These are phyloP conservation scores for Globisporangium takayamanum DNA, from an alignment of 352 stramenopile genomes.

Conservation along the genomic window DNA sequence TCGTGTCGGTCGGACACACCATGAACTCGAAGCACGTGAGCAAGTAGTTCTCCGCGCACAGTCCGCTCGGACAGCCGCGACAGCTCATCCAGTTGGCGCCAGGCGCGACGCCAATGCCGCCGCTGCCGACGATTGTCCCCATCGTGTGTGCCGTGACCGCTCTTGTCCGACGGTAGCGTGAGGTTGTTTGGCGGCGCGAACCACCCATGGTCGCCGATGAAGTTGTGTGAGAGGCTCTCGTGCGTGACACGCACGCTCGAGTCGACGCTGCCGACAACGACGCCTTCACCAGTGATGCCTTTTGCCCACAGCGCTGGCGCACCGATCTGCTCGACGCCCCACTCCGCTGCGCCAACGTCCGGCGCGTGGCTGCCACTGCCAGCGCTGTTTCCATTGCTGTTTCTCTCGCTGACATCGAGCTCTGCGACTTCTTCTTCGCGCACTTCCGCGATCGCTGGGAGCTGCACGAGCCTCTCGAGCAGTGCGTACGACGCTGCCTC, in stretches of 20 bases:
- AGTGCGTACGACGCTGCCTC: conserved; percentile 19
- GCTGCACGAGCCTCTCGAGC: conserved; percentile 16
- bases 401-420: neutral
- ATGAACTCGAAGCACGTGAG: conserved; percentile 46
- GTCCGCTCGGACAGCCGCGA: conserved; percentile 4
- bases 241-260: conserved; percentile 14
- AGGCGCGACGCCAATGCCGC: conserved; percentile 14
- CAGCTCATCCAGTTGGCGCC: conserved; percentile 12
- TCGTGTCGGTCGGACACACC: conserved; percentile 45
- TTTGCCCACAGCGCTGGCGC: conserved; percentile 10
- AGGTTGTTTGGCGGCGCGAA: conserved; percentile 9
- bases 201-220: conserved; percentile 13
- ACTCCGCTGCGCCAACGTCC: neutral
- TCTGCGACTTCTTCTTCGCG: conserved; percentile 13
- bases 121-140: conserved; percentile 11
- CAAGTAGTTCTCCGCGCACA: conserved; percentile 21
- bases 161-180: conserved; percentile 9
- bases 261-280: conserved; percentile 17
- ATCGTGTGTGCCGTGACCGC: conserved; percentile 16
- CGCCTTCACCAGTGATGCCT: conserved; percentile 8
- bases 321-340: conserved; percentile 13
- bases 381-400: neutral
- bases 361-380: neutral
- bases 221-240: conserved; percentile 7
- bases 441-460: conserved; percentile 11